These are phyloP conservation scores for Saturnispora hagleri DNA, from an alignment of 805 yeast species.

Conservation along the genomic window DNA sequence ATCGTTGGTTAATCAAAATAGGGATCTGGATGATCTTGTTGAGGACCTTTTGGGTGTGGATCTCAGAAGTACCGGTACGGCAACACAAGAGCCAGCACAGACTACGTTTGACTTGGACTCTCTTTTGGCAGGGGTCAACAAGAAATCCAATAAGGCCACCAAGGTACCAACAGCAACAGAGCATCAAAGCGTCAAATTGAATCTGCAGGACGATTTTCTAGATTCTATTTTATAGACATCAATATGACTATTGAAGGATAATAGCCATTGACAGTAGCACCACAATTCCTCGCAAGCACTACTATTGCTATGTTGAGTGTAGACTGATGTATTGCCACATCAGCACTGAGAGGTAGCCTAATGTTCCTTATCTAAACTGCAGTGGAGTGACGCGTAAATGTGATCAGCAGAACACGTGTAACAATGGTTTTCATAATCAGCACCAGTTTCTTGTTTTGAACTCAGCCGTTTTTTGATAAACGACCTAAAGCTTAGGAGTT, in stretches of 20 bases:
- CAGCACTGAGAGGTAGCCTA: not conserved
- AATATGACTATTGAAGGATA: too few species aligned
- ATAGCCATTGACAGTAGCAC: too few species aligned
- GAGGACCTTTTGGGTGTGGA: conserved; percentile 10
- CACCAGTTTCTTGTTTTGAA: not conserved
- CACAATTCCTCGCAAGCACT: too few species aligned
- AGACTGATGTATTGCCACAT: too few species aligned
- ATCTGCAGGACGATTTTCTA: conserved; percentile 9
- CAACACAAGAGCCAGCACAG: not conserved
- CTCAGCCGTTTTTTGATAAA: not conserved
- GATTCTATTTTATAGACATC: conserved; percentile 8
- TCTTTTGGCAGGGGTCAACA: not conserved
- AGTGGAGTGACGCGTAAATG: not conserved
- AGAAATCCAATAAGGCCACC: not conserved
- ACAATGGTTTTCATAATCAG: not conserved
- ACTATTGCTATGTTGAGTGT: too few species aligned
- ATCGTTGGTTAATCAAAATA: not conserved
- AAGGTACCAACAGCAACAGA: not conserved
- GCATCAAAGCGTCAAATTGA: not conserved
- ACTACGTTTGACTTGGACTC: conserved; percentile 10
- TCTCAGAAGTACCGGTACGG: not conserved
- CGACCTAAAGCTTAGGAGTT: not conserved
- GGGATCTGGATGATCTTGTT: conserved; percentile 11
- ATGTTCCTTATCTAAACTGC: not conserved
- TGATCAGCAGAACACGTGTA: not conserved